These are phyloP conservation scores for Agroathelia rolfsii DNA, from an alignment of 1,284 basidiomycete genomes.

Conservation along the genomic window DNA sequence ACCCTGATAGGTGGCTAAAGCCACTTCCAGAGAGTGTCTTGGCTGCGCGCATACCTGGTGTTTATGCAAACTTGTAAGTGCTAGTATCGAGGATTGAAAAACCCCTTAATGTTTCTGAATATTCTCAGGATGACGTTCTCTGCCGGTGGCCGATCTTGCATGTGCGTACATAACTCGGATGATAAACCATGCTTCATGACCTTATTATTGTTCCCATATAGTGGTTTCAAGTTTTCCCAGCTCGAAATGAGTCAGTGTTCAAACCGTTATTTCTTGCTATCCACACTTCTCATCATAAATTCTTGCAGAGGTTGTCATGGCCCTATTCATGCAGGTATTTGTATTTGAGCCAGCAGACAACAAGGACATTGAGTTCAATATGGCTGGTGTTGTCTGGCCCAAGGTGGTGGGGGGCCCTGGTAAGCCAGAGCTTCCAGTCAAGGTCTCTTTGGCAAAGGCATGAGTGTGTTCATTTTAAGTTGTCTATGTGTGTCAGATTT, in stretches of 20 bases:
- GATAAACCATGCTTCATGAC: neutral
- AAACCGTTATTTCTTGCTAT: constrained; percentile 17
- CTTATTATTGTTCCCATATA: constrained; percentile 8
- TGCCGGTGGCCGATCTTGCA: constrained; percentile 23
- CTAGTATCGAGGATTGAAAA: neutral
- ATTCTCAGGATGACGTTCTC: constrained; percentile 24
- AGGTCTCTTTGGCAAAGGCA: no score
- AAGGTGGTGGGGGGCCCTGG: no score
- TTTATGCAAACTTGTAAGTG: constrained; percentile 16
- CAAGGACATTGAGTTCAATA: no score
- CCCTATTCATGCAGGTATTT: constrained; percentile 15
- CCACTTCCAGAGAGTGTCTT: constrained; percentile 17
- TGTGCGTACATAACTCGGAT: constrained; percentile 14
- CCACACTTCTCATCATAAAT: no score
- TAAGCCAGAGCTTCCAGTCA: no score
- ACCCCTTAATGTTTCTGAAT: neutral
- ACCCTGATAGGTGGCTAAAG: constrained; percentile 24
- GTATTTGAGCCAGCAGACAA: constrained; percentile 15
- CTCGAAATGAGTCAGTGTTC: constrained; percentile 25
- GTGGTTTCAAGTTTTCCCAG: constrained; percentile 25
- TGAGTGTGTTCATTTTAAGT: no score
- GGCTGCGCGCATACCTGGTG: constrained; percentile 15
- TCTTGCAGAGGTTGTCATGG: constrained; percentile 15
- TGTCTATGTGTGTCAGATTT: no score
- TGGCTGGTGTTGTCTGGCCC: no score